These are phyloP conservation scores for Xylaria flabelliformis DNA, from an alignment of 495 filamentous ascomycete species.

Conservation along the genomic window DNA sequence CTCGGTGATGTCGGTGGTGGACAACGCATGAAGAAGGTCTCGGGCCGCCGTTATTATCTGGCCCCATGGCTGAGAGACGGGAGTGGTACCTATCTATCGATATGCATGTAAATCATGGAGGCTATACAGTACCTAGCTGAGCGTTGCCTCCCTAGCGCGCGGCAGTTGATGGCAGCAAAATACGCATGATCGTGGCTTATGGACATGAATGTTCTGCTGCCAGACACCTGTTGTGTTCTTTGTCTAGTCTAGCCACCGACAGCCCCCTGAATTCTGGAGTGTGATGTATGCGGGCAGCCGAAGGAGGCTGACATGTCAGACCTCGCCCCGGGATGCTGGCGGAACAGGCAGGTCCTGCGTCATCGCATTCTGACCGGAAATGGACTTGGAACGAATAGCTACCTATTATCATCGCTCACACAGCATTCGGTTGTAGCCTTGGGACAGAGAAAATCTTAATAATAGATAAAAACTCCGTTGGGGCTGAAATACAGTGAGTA, in stretches of 20 bases:
- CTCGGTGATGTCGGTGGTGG: background rate
- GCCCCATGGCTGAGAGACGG: background rate
- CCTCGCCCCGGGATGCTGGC: conserved; percentile 21
- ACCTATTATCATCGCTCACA: background rate
- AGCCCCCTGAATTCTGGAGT: conserved; percentile 11
- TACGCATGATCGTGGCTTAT: conserved; percentile 6
- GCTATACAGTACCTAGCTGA: conserved; percentile 13
- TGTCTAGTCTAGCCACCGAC: conserved; percentile 9
- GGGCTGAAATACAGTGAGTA: background rate
- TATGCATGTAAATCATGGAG: conserved; percentile 17
- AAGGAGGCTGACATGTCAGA: conserved; percentile 28
- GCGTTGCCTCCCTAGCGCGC: conserved; percentile 24
- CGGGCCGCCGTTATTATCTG: background rate
- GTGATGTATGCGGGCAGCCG: conserved; percentile 22
- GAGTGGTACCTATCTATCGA: background rate
- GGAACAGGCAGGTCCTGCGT: conserved; percentile 22
- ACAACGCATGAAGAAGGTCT: conserved; percentile 16
- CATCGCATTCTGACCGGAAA: background rate
- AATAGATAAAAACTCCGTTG: conserved; percentile 2
- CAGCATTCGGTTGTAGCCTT: background rate
- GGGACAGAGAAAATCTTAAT: background rate
- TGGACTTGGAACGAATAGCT: background rate
- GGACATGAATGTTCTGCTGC: conserved; percentile 13
- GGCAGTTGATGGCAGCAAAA: conserved; percentile 18
- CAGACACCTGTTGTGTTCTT: conserved; percentile 10